phyloP scores from a whole-genome alignment of 208 protist genomes.

The Trypanosoma congolense region DNA sequence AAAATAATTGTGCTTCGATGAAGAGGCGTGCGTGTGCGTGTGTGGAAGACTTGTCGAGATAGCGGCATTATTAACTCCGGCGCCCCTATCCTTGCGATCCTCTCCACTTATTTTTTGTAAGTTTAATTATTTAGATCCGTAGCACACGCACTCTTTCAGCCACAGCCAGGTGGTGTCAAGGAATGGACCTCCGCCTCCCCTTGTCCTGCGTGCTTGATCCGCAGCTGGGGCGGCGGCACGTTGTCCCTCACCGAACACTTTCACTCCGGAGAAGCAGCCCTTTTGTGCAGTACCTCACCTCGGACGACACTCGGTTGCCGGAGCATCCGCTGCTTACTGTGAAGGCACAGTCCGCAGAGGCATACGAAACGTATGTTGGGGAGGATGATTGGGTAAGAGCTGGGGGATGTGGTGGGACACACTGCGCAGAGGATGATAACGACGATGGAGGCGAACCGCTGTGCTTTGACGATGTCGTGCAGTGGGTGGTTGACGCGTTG shows the following conservation, averaged over 20 bases:
- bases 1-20: no score
- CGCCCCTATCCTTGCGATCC: no score
- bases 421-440: not conserved
- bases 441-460: not conserved
- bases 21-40: no score
- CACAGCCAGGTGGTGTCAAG: no score
- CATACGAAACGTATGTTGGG: slow-evolving; percentile 78
- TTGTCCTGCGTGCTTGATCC: slow-evolving; percentile 43
- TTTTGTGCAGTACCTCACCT: slow-evolving; percentile 71
- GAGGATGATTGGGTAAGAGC: slow-evolving; percentile 62
- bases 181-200: slow-evolving; percentile 61
- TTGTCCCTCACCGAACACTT: slow-evolving; percentile 55
- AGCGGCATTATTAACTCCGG: no score
- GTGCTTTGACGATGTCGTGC: slow-evolving; percentile 49
- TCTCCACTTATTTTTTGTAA: no score
- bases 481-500: slow-evolving; percentile 34
- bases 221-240: slow-evolving; percentile 28
- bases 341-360: slow-evolving; percentile 30
- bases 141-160: no score
- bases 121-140: no score
- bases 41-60: no score
- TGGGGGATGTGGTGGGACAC: slow-evolving; percentile 1
- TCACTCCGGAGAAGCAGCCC: slow-evolving; percentile 17
- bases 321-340: slow-evolving; percentile 36
- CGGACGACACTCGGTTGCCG: slow-evolving; percentile 74